phyloP scores from a whole-genome alignment of 2,329 filamentous ascomycete species.

The Nemania diffusa region DNA sequence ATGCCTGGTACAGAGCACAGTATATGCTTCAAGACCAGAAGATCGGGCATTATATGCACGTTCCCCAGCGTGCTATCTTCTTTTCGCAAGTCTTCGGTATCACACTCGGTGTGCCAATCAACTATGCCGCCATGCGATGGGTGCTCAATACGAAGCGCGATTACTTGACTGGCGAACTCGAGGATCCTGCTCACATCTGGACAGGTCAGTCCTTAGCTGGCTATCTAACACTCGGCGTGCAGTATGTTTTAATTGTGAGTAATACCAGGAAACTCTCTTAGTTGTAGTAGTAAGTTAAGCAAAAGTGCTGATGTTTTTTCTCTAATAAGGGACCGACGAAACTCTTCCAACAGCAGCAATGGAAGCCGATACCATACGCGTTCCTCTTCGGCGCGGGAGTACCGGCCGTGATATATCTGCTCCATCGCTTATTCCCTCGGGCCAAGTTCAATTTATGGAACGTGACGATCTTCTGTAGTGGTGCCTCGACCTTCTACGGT shows the following conservation, averaged over 20 bases:
- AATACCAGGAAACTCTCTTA: neutral
- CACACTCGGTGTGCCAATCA: constrained; percentile 67
- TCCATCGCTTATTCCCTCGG: constrained; percentile 64
- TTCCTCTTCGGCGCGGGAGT: constrained; percentile 61
- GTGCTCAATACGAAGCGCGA: constrained; percentile 66
- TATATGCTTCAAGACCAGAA: constrained; percentile 71
- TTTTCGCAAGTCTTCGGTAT: constrained; percentile 70
- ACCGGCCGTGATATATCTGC: constrained; percentile 59
- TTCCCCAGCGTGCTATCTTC: constrained; percentile 68
- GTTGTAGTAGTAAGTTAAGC: neutral
- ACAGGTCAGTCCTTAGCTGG: constrained; percentile 64
- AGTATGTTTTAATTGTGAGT: constrained; percentile 67
- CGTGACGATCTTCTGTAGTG: constrained; percentile 70
- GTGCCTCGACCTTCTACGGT: constrained; percentile 66
- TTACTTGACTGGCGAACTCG: constrained; percentile 61
- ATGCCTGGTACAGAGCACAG: constrained; percentile 69
- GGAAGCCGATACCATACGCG: constrained; percentile 61
- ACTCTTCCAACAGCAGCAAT: constrained; percentile 61
- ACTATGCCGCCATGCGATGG: constrained; percentile 71
- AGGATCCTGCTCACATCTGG: constrained; percentile 69
- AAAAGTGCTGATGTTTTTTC: constrained; percentile 1
- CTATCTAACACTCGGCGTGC: constrained; percentile 65
- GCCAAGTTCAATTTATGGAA: constrained; percentile 68
- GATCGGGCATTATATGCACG: constrained; percentile 72
- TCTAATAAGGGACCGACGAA: constrained; percentile 55